Conservation (phyloP, 306 rosid species). For the Vigna trinervia region DNA sequence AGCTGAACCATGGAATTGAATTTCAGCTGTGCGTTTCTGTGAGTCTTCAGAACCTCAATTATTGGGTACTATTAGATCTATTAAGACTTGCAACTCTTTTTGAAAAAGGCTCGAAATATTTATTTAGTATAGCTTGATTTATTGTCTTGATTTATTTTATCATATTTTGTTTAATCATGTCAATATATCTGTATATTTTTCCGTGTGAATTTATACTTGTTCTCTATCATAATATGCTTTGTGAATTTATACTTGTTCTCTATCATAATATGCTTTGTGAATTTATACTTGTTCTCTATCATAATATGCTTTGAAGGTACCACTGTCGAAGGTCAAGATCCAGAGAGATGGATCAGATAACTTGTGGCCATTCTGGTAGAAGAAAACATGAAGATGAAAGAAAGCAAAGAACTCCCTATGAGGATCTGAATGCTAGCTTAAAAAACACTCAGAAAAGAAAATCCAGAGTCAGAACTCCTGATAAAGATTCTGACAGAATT, state of each 20-base stretch:
- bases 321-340: conserved; percentile 66
- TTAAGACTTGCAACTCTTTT: too few species aligned
- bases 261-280: background rate
- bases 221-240: too few species aligned
- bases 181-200: background rate
- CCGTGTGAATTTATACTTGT: too few species aligned
- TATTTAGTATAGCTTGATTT: too few species aligned
- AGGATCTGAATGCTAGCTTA: conserved; percentile 41
- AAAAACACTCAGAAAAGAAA: conserved; percentile 49
- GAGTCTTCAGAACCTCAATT: too few species aligned
- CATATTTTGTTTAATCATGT: conserved; percentile 29
- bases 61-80: too few species aligned
- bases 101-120: too few species aligned
- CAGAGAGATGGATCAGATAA: conserved; percentile 53
- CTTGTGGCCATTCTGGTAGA: conserved; percentile 47
- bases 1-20: too few species aligned
- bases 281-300: conserved; percentile 38
- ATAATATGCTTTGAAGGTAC: conserved; percentile 45
- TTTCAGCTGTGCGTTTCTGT: too few species aligned
- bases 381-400: conserved; percentile 49
- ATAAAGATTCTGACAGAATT: conserved; percentile 55
- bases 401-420: conserved; percentile 46
- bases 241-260: too few species aligned
- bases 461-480: conserved; percentile 49
- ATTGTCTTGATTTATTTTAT: conserved; percentile 2